Evolutionary conservation across 169 alveolate genomes (phyloP), one percentile per base, ranked within the genome.

Genomic region (Plasmodium knowlesi): DNA sequence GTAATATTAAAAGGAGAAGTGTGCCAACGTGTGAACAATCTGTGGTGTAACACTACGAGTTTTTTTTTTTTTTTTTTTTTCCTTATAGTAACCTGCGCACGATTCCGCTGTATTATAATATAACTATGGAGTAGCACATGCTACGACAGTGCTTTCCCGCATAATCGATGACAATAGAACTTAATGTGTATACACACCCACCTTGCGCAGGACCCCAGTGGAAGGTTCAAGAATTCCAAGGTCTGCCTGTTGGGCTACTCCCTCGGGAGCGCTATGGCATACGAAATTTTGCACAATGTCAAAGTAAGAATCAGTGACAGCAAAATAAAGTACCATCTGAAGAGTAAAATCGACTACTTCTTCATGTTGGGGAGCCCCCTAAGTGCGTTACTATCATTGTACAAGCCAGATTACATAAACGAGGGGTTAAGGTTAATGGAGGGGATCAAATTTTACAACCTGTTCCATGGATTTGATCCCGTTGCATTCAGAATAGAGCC

Each of bases 401-500:
- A 97, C 86, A 93, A 94, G 79, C 98, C 97, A 43, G 94, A 96
- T 95, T 92, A 92, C 85, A 83, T 96, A 96, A 92, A 95, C 54
- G 82, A 93, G 81, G 98, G 97, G 43, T 57, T 94, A 92, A 74
- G 83, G 61, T 83, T 96, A 80, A 96, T 96, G 73, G 95, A 93
- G 79, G 92, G 94, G 67, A 86, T 95, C 41, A 93, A 96, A 84
- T 83, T 74, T 92, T 97, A 94, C 95, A 97, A 97, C 70, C 92
- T 97, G 16, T 97, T 97, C 74, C 98, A 97, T 92, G 98, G 98
- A 5, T 97, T 96, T 83, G 98, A 97, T 86, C 98, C 98, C 14
- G 96, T 97, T 39, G 98, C 95, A 61, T 92, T 91, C 85, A 93
- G 98, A 54, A 96, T 96, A 93, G 98, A 97, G 74, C 97, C 96